Evolutionary conservation across 352 stramenopile genomes (phyloP).

Genomic region (Globisporangium viniferum): DNA sequence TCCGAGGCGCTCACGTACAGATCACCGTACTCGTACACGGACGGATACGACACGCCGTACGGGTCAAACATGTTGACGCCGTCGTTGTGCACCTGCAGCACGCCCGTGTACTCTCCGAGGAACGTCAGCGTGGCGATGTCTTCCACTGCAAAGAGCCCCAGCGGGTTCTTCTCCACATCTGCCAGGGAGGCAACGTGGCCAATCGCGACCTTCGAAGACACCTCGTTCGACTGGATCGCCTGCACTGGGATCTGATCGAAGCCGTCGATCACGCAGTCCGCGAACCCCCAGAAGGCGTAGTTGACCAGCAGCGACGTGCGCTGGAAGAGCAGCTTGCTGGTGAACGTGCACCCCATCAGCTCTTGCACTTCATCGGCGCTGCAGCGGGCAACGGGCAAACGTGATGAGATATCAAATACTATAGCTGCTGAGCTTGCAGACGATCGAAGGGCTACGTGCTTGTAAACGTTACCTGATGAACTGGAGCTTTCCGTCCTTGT

Average conservation of each 20-base stretch:
- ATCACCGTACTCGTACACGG: slow-evolving; percentile 58
- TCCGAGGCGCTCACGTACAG: slow-evolving; percentile 67
- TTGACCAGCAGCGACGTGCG: slow-evolving; percentile 63
- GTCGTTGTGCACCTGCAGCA: slow-evolving; percentile 49
- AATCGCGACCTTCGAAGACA: slow-evolving; percentile 50
- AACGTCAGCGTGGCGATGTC: slow-evolving; percentile 42
- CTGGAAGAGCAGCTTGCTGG: slow-evolving; percentile 71
- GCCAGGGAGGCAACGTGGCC: slow-evolving; percentile 50
- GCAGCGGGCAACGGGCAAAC: neutral
- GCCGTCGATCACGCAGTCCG: slow-evolving; percentile 42
- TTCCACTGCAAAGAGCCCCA: slow-evolving; percentile 63
- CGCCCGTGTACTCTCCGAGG: slow-evolving; percentile 66
- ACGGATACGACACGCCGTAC: slow-evolving; percentile 74
- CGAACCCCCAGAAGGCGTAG: slow-evolving; percentile 78
- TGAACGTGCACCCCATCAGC: slow-evolving; percentile 74
- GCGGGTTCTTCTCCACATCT: slow-evolving; percentile 39
- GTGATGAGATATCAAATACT: neutral
- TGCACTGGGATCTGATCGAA: slow-evolving; percentile 41
- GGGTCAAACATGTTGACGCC: slow-evolving; percentile 44
- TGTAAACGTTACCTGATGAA: slow-evolving; percentile 30
- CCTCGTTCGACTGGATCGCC: slow-evolving; percentile 19
- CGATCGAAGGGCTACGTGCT: neutral
- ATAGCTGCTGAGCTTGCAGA: neutral
- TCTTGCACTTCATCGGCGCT: slow-evolving; percentile 43
- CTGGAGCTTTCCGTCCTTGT: slow-evolving; percentile 23